Evolutionary conservation across 1,284 basidiomycete species (phyloP), one percentile per base, ranked within the genome.

Genomic region (Tetrapyrgos nigripes): DNA sequence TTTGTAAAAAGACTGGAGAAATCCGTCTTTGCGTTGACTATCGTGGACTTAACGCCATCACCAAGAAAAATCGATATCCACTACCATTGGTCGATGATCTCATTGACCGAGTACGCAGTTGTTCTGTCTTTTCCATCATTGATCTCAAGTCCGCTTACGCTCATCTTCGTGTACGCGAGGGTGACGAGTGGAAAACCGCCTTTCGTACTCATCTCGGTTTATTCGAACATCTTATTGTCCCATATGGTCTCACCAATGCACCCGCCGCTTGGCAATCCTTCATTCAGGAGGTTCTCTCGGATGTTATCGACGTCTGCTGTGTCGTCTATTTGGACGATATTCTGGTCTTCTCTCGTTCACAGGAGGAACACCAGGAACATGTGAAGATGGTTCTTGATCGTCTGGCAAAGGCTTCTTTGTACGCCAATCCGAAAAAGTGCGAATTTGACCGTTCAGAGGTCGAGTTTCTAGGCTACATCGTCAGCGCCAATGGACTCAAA

Each of bases 381-480:
- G 43, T 19, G 43, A 44, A n/a, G n/a, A n/a, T n/a, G n/a, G n/a
- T n/a, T n/a, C n/a, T n/a, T n/a, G n/a, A n/a, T n/a, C n/a, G n/a
- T 19, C 43, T 44, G n/a, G 24, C 14, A n/a, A 19, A 19, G 43
- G 43, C 9, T 23, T 44, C 14, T 44, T 44, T 17, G 43, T 6
- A 44, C 43, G 24, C 14, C 43, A 19, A 77, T 26, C 60, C 72
- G 0, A 66, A 73, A 26, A 82, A 83, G 61, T 80, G 78, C 61
- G 61, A 70, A 35, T 80, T 78, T 58, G 61, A 71, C 55, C 50
- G 59, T 9, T 26, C 57, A 0, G 40, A 66, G 0, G 69, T 77
- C 11, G 73, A 80, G 24, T 84, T 78, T 67, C 70, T 84, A 0
- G 79, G 82, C 0, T 75, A 75, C 57, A 62, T 57, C 3, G 19